phyloP scores from a whole-genome alignment of 805 yeast genomes.

The Yarrowia osloensis region DNA sequence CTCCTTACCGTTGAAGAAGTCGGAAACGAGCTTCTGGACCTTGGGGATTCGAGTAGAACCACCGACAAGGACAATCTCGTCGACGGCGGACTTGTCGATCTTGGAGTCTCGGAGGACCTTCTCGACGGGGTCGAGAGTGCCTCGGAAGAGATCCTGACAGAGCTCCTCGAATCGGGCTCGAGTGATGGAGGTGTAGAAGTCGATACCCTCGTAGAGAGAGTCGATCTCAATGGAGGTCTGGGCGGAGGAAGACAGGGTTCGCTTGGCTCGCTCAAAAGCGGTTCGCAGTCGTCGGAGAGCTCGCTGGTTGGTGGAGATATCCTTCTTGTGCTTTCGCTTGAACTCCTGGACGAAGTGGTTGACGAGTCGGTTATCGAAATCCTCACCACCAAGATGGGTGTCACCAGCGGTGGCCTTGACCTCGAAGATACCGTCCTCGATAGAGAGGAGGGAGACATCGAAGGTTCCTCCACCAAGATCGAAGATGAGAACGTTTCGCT shows the following conservation, averaged over 20 bases:
- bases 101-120: slow-evolving; percentile 89
- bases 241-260: slow-evolving; percentile 94
- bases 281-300: slow-evolving; percentile 98
- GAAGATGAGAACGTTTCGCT: slow-evolving; percentile 87
- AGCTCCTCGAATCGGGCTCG: slow-evolving; percentile 98
- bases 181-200: slow-evolving; percentile 93
- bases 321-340: slow-evolving; percentile 98
- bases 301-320: slow-evolving; percentile 89
- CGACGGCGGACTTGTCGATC: slow-evolving; percentile 83
- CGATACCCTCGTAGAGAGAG: slow-evolving; percentile 91
- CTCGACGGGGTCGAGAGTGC: slow-evolving; percentile 93
- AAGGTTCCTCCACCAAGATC: slow-evolving; percentile 99
- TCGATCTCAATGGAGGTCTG: slow-evolving; percentile 95
- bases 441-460: slow-evolving; percentile 91
- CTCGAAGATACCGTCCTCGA: slow-evolving; percentile 95
- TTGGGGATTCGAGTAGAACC: slow-evolving; percentile 99
- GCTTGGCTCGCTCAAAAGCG: slow-evolving; percentile 99
- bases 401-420: slow-evolving; percentile 94
- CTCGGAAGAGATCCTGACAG: slow-evolving; percentile 91
- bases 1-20: slow-evolving; percentile 96
- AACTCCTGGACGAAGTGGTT: slow-evolving; percentile 91
- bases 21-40: slow-evolving; percentile 92
- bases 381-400: slow-evolving; percentile 98
- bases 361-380: slow-evolving; percentile 94
- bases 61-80: slow-evolving; percentile 94